Evolutionary conservation across 2,329 filamentous ascomycete species (phyloP).

Genomic region (Alternaria metachromatica): DNA sequence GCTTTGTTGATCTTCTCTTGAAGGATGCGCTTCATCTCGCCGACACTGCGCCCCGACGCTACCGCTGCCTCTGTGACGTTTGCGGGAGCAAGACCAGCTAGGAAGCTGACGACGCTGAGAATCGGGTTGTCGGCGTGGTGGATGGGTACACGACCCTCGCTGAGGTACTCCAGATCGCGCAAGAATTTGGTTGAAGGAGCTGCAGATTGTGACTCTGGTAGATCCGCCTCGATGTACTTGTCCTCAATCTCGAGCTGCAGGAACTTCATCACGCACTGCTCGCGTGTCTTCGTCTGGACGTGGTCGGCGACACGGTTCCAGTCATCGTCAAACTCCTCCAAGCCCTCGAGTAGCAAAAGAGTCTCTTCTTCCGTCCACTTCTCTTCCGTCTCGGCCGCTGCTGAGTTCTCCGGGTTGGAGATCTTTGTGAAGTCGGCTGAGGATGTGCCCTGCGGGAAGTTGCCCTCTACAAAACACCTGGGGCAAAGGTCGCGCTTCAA

Average conservation of each 20-base stretch:
- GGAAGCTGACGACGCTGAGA: slow-evolving; percentile 92
- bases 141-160: slow-evolving; percentile 82
- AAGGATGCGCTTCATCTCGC: slow-evolving; percentile 81
- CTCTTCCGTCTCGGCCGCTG: slow-evolving; percentile 80
- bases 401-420: slow-evolving; percentile 84
- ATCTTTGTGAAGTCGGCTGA: slow-evolving; percentile 85
- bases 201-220: slow-evolving; percentile 54
- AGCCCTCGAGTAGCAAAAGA: slow-evolving; percentile 84
- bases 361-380: slow-evolving; percentile 92
- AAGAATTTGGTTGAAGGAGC: slow-evolving; percentile 54
- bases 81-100: slow-evolving; percentile 89
- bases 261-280: slow-evolving; percentile 97
- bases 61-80: slow-evolving; percentile 77
- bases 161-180: slow-evolving; percentile 67
- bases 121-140: slow-evolving; percentile 94
- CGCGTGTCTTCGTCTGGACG: slow-evolving; percentile 86
- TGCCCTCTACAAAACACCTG: slow-evolving; percentile 84
- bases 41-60: slow-evolving; percentile 85
- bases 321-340: slow-evolving; percentile 94
- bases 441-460: slow-evolving; percentile 79
- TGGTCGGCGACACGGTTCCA: slow-evolving; percentile 94
- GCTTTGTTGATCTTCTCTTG: slow-evolving; percentile 77
- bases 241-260: slow-evolving; percentile 96
- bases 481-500: slow-evolving; percentile 88
- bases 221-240: slow-evolving; percentile 88